phyloP scores from a whole-genome alignment of 805 yeast genomes.

The Kodamaea laetipori region DNA sequence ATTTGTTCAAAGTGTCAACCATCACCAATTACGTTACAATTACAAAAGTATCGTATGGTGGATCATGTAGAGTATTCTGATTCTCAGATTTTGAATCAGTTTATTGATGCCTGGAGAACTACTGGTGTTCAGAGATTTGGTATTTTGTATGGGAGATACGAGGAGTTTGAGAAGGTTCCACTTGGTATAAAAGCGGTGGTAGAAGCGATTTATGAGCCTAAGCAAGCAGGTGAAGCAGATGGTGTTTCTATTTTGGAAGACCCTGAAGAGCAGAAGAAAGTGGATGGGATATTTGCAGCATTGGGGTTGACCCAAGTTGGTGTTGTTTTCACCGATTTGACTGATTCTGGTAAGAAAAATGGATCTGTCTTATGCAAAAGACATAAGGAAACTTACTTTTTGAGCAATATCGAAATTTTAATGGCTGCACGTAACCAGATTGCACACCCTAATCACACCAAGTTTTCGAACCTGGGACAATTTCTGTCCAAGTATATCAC shows the following conservation, averaged over 20 bases:
- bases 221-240: slow-evolving; percentile 83
- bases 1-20: slow-evolving; percentile 98
- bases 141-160: slow-evolving; percentile 79
- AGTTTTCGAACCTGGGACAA: slow-evolving; percentile 60
- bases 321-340: slow-evolving; percentile 82
- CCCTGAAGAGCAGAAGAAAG: slow-evolving; percentile 44
- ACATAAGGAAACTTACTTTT: slow-evolving; percentile 86
- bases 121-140: slow-evolving; percentile 90
- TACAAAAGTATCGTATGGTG: slow-evolving; percentile 90
- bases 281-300: slow-evolving; percentile 54
- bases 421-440: slow-evolving; percentile 83
- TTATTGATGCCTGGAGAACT: slow-evolving; percentile 89
- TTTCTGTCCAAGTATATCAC: slow-evolving; percentile 92
- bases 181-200: slow-evolving; percentile 93
- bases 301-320: slow-evolving; percentile 79
- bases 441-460: slow-evolving; percentile 60
- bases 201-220: slow-evolving; percentile 91
- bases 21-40: slow-evolving; percentile 87
- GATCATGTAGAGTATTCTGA: slow-evolving; percentile 93
- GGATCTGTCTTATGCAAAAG: slow-evolving; percentile 92
- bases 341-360: slow-evolving; percentile 82
- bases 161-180: slow-evolving; percentile 78
- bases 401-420: slow-evolving; percentile 82
- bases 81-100: slow-evolving; percentile 70
- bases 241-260: slow-evolving; percentile 72